A percentile compares a stretch with the other conserved stretches of the same genome.
phyloP scores from a whole-genome alignment of 768 basidiomycete species.

The Tubosaeta sp. region DNA sequence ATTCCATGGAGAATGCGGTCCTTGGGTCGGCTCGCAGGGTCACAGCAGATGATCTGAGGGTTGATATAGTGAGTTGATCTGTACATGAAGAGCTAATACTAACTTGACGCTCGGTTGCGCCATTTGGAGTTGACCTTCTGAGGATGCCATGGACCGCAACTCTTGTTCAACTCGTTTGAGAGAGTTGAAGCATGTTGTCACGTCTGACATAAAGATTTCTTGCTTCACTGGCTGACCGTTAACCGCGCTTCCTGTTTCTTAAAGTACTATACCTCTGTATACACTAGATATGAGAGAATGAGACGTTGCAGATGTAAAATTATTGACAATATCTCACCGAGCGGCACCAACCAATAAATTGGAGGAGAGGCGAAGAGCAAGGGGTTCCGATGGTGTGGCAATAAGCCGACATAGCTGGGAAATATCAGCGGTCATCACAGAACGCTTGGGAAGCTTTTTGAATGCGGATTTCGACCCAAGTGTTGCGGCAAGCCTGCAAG shows the following conservation, averaged over 20 bases:
- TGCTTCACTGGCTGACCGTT: slow-evolving; percentile 59
- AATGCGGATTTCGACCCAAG: slow-evolving; percentile 84
- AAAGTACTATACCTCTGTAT: slow-evolving; percentile 40
- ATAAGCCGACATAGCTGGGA: slow-evolving; percentile 77
- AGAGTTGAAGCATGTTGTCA: slow-evolving; percentile 69
- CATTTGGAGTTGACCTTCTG: slow-evolving; percentile 64
- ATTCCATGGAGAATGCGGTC: slow-evolving; percentile 49
- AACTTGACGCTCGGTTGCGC: slow-evolving; percentile 63
- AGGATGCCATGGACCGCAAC: slow-evolving; percentile 41
- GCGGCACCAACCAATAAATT: slow-evolving; percentile 88
- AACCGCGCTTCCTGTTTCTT: background rate
- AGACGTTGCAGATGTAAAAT: background rate
- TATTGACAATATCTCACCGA: slow-evolving; percentile 46
- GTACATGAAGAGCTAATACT: slow-evolving; percentile 11
- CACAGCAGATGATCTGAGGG: slow-evolving; percentile 43
- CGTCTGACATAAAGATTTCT: slow-evolving; percentile 78
- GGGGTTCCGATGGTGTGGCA: slow-evolving; percentile 76
- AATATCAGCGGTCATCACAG: slow-evolving; percentile 83
- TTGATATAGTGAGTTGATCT: background rate
- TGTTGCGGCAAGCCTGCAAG: slow-evolving; percentile 81
- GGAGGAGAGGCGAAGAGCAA: slow-evolving; percentile 82
- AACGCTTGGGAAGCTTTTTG: slow-evolving; percentile 76
- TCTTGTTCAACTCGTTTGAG: slow-evolving; percentile 79
- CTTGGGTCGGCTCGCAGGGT: slow-evolving; percentile 51
- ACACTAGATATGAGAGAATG: slow-evolving; percentile 30